Evolutionary conservation across 768 basidiomycete species (phyloP), one percentile per base, ranked within the genome.

Genomic region (Cystofilobasidium macerans): DNA sequence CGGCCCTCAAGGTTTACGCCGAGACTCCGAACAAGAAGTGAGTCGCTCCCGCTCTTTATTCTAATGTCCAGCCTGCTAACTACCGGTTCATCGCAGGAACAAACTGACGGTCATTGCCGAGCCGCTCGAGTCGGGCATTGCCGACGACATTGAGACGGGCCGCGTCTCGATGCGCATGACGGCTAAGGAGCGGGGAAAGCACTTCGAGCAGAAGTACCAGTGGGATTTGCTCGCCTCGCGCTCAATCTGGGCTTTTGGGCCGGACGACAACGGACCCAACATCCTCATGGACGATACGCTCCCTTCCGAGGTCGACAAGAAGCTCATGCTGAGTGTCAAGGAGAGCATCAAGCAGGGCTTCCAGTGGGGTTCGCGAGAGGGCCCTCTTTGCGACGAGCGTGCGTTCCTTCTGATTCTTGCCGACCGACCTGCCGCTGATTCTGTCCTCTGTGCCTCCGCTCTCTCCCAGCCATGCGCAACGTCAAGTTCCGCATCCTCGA

Each of bases 171-270:
- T 98, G 84, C 85, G 87, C 30, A 93, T 98, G 90, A 82, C 89
- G 1, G 82, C 88, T 30, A 97, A 97, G 77, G 92, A 98, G 73
- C 82, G 95, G 53, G 95, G 94, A 33, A 87, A 85, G 57, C 91
- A 93, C 79, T 98, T 99, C 78, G 85, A 98, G 77, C 86, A 89
- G 74, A 94, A 91, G 74, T 94, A 98, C 76, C 88, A 93, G 67
- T 99, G 95, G 94, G 95, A 99, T 78, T 77, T 98, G 72, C 82
- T 99, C 66, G 94, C 95, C 1, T 94, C 92, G 51, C 82, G 95
- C 67, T 97, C 93, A 71, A 95, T 99, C 80, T 99, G 95, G 95
- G 92, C 95, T 26, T 99, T 99, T 77, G 95, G 95, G 24, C 95
- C 95, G 3, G 91, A 98, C 70, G 94, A 97, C 53, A 86, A 84